Percentiles rank a stretch among this genome's conserved stretches.
These are phyloP conservation scores for Myxozyma vanderwaltii DNA, from an alignment of 805 yeast species.

Conservation along the genomic window DNA sequence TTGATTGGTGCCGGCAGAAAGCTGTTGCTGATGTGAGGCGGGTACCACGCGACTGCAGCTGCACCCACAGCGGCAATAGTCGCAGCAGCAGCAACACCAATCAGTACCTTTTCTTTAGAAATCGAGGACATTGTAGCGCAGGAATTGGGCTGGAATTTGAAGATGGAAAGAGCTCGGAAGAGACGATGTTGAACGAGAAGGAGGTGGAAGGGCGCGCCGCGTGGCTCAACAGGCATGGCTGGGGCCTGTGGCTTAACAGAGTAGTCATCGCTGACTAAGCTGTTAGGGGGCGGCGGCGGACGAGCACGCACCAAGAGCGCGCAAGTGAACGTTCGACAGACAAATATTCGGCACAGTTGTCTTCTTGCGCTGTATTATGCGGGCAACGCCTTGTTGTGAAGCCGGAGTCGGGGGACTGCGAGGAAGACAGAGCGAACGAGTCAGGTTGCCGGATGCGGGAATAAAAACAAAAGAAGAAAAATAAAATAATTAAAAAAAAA, in stretches of 20 bases:
- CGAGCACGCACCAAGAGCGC: not conserved
- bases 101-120: not conserved
- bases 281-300: not conserved
- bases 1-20: slow-evolving; percentile 5
- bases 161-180: not conserved
- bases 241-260: not conserved
- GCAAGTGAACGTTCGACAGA: too few relatives aligned
- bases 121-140: not conserved
- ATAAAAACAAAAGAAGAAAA: not conserved
- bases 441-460: not conserved
- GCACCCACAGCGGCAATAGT: slow-evolving; percentile 4
- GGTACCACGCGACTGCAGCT: slow-evolving; percentile 17
- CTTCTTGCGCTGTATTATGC: too few relatives aligned
- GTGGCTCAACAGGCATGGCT: too few relatives aligned
- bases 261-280: not conserved
- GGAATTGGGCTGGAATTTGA: not conserved
- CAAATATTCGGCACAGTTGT: not conserved
- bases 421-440: too few relatives aligned
- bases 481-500: not conserved
- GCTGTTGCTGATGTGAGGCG: slow-evolving; percentile 4
- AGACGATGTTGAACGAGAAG: not conserved
- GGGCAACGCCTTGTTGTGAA: not conserved
- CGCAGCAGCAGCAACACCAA: slow-evolving; percentile 7
- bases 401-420: too few relatives aligned
- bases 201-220: too few relatives aligned